Conservation (phyloP, 139 green algal genomes). For the Chlorella sp. region DNA sequence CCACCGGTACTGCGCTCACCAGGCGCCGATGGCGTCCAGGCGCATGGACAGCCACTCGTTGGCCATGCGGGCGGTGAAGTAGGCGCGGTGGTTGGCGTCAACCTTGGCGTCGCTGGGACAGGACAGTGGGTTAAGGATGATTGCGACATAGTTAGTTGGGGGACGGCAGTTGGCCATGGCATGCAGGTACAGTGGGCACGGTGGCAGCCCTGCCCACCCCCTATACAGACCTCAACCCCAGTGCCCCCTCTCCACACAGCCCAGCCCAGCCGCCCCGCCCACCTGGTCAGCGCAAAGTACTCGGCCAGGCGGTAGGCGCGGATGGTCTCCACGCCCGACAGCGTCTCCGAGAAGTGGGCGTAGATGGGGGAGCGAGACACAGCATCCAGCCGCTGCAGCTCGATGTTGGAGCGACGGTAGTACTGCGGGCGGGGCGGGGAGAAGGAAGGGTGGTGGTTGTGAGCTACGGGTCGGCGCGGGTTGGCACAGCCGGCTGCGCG, state of each 20-base stretch:
- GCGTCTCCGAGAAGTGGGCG: constrained; percentile 71
- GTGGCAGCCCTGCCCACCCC: too few species aligned
- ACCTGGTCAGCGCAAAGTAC: constrained; percentile 59
- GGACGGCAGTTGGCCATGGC: not conserved
- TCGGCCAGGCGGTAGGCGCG: constrained; percentile 70
- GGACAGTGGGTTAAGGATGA: not conserved
- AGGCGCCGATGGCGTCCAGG: constrained; percentile 82
- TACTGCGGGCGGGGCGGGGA: constrained; percentile 19
- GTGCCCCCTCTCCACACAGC: too few species aligned
- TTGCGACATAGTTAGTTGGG: not conserved
- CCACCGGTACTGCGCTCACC: too few species aligned
- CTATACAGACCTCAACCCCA: too few species aligned
- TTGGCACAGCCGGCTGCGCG: too few species aligned
- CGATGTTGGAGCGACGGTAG: constrained; percentile 82
- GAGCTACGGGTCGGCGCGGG: not conserved
- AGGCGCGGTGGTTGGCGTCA: constrained; percentile 74
- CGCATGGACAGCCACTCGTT: constrained; percentile 85
- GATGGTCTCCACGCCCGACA: constrained; percentile 75
- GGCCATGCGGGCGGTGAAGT: constrained; percentile 75
- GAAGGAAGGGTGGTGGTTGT: not conserved
- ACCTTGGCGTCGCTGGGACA: constrained; percentile 60
- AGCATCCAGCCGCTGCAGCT: constrained; percentile 93
- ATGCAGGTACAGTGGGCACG: too few species aligned
- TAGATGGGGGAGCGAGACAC: constrained; percentile 88
- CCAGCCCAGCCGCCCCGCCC: too few species aligned